Base-by-base conservation (phyloP, 306 rosid species). In the Echinosophora koreensis region DNA sequence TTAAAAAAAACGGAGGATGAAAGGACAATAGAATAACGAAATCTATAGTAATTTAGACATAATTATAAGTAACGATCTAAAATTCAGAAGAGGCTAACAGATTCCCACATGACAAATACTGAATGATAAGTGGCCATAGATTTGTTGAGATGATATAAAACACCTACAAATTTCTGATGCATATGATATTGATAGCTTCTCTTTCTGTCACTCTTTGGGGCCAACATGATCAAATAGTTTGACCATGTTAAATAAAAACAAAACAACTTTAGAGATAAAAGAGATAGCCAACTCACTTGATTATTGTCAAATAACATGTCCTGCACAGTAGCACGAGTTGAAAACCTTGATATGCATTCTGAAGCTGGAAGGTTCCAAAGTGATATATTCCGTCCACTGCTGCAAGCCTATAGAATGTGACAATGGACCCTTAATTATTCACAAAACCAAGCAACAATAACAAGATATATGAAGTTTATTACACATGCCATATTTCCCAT, bases 321-420 rank as follows among this genome's bases (percentile, higher is more conserved):
- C 75, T 94, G 98, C 27, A 94, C 82, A 51, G 90, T 83, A 71
- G 93, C 89, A 62, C 17, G 79, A 38, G 88, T 83, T 78, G 93
- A 81, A 75, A 83, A 83, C 60, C 71, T 89, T 64, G 91, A 89
- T 77, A 91, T 54, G 66, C 94, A 87, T 82, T 90, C 98, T 61
- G 93, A 88, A 64, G 98, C 94, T 59, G 93, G 90, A 78, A 94
- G 97, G 77, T 92, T 94, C 97, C 98, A 90, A 74, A 94, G 87
- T 22, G 95, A 94, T 81, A 94, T 80, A 87, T 92, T 83, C 71
- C 83, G 88, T 71, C 93, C 97, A 74, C 87, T 85, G 67, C 97
- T 83, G 81, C 95, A 94, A 73, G 94, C 97, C 98, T 94, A 77
- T 8, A 27, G 30, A 81, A 76, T 42, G 63, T 74, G 81, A 61